Evolutionary conservation across 176 grass and related monocot genomes (phyloP).

Genomic region (Thalia dealbata): DNA sequence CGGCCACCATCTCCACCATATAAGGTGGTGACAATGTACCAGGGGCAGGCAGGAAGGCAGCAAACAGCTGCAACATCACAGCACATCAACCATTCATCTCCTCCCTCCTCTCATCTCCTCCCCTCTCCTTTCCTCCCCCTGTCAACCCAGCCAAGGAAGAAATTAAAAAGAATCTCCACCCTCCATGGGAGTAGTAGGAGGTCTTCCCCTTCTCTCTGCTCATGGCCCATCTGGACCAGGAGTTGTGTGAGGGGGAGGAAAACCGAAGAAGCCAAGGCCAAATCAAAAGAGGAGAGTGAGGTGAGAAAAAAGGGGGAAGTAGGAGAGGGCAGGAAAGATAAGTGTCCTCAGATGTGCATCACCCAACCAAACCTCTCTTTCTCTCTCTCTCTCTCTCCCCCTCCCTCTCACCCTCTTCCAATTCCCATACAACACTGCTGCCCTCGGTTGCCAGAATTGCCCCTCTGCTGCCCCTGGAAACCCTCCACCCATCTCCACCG

Average conservation of each 20-base stretch:
- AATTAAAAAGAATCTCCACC: slow-evolving; percentile 36
- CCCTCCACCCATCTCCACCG: slow-evolving; percentile 30
- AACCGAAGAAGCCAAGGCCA: slow-evolving; percentile 7
- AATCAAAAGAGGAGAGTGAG: neutral
- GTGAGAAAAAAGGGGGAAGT: slow-evolving; percentile 10
- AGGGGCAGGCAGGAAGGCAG: neutral
- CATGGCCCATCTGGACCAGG: slow-evolving; percentile 26
- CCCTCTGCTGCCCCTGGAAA: slow-evolving; percentile 32
- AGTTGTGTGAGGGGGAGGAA: slow-evolving; percentile 13
- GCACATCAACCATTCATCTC: slow-evolving; percentile 20
- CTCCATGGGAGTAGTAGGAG: slow-evolving; percentile 25
- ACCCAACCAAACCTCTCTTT: slow-evolving; percentile 21
- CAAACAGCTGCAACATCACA: slow-evolving; percentile 19
- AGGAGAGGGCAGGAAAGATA: slow-evolving; percentile 24
- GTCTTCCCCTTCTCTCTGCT: slow-evolving; percentile 12
- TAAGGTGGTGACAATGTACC: neutral
- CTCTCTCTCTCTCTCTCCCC: slow-evolving; percentile 15
- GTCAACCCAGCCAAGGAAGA: slow-evolving; percentile 13
- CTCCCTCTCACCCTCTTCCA: slow-evolving; percentile 19
- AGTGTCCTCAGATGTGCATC: slow-evolving; percentile 34
- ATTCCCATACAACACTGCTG: slow-evolving; percentile 33
- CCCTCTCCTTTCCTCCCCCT: neutral
- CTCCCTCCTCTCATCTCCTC: neutral
- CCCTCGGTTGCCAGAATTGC: slow-evolving; percentile 40
- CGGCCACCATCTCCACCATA: slow-evolving; percentile 16